A percentile compares a stretch with the other conserved stretches of the same genome.
phyloP scores from a whole-genome alignment of 768 basidiomycete genomes.

The Boletus subcaerulescens region DNA sequence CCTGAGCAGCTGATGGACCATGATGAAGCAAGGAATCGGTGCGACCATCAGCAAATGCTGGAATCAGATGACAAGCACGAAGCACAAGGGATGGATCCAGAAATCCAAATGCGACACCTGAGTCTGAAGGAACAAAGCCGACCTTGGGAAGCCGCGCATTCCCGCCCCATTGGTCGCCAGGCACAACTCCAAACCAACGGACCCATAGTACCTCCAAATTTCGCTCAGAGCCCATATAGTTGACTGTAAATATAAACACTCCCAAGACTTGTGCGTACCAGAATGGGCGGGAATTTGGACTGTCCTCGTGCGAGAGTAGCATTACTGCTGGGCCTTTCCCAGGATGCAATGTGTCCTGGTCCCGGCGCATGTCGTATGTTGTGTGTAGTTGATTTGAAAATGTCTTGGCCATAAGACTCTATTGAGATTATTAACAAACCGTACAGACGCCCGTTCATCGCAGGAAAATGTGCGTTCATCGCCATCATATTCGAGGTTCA shows the following conservation, averaged over 20 bases:
- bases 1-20: not conserved
- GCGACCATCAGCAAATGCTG: slow-evolving; percentile 21
- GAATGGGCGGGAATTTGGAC: slow-evolving; percentile 12
- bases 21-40: slow-evolving; percentile 6
- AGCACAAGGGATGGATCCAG: slow-evolving; percentile 10
- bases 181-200: not conserved
- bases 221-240: not conserved
- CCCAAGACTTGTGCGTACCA: slow-evolving; percentile 23
- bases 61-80: slow-evolving; percentile 23
- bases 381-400: not conserved
- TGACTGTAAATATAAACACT: slow-evolving; percentile 18
- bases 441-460: not conserved
- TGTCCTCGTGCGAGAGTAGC: slow-evolving; percentile 14
- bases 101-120: slow-evolving; percentile 11
- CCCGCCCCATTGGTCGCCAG: slow-evolving; percentile 6
- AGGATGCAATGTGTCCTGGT: slow-evolving; percentile 13
- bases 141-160: slow-evolving; percentile 16
- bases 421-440: not conserved
- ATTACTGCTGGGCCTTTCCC: slow-evolving; percentile 17
- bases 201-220: slow-evolving; percentile 22
- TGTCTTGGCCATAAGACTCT: not conserved
- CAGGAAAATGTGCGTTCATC: not conserved
- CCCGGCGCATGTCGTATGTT: not conserved
- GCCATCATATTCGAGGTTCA: not conserved
- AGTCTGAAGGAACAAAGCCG: slow-evolving; percentile 16